Percentiles rank a stretch among this genome's conserved stretches.
Conservation (phyloP, 1,284 basidiomycete species). For the Amylostereum chailletii region DNA sequence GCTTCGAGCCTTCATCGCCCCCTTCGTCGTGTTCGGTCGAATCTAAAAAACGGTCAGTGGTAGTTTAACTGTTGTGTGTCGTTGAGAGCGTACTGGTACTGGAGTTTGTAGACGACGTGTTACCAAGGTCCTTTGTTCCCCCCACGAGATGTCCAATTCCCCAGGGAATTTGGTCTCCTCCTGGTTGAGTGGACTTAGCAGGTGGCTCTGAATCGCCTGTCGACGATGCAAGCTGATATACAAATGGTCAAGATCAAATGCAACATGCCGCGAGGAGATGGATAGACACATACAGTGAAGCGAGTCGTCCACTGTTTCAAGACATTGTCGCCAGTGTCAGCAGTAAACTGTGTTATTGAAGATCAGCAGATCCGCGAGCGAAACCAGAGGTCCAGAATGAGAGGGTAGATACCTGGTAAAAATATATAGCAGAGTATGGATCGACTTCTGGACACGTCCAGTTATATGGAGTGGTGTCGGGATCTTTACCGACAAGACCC, state of each 20-base stretch:
- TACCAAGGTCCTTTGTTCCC: background rate
- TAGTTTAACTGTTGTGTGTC: no score
- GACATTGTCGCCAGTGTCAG: constrained; percentile 17
- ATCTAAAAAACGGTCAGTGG: no score
- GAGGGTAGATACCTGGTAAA: constrained; percentile 25
- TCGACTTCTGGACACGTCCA: constrained; percentile 32
- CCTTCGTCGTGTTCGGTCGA: no score
- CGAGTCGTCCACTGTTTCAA: constrained; percentile 27
- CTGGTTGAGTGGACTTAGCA: background rate
- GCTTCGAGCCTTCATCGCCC: no score
- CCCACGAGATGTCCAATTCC: constrained; percentile 8
- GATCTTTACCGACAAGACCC: constrained; percentile 27
- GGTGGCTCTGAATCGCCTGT: background rate
- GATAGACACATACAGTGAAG: constrained; percentile 23
- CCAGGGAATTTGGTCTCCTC: constrained; percentile 12
- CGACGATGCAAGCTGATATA: background rate
- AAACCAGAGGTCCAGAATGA: background rate
- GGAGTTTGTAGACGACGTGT: no score
- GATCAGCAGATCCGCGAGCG: background rate
- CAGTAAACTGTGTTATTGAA: constrained; percentile 20
- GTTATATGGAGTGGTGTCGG: constrained; percentile 21
- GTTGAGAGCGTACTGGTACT: no score
- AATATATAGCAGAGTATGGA: constrained; percentile 30
- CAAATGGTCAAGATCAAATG: background rate
- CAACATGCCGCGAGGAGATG: background rate